phyloP scores from a whole-genome alignment of 2,329 filamentous ascomycete genomes.

The Diatrype stigma region DNA sequence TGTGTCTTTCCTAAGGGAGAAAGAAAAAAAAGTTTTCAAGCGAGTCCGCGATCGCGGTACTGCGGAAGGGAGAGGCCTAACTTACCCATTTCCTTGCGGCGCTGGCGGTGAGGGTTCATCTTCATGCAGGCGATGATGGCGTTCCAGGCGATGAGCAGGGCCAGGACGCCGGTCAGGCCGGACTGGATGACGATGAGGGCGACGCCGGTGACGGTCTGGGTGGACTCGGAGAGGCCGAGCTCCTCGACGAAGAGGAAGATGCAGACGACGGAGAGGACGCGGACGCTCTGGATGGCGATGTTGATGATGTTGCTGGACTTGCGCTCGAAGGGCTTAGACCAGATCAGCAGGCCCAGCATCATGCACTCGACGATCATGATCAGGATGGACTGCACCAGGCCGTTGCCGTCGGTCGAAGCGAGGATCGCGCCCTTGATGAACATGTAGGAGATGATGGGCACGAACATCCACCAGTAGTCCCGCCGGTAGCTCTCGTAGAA shows the following conservation, averaged over 20 bases:
- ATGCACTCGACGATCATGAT: constrained; percentile 78
- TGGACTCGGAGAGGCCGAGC: constrained; percentile 83
- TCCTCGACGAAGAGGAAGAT: constrained; percentile 93
- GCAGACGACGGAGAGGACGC: constrained; percentile 82
- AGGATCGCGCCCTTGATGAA: constrained; percentile 85
- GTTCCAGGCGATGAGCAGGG: constrained; percentile 85
- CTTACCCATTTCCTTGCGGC: constrained; percentile 86
- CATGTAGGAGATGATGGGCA: constrained; percentile 85
- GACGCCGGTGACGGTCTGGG: constrained; percentile 90
- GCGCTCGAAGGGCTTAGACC: constrained; percentile 81
- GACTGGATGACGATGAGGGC: constrained; percentile 90
- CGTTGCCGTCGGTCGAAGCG: constrained; percentile 80
- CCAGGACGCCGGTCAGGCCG: constrained; percentile 73
- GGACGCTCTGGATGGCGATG: constrained; percentile 83
- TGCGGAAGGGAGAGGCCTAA: constrained; percentile 8
- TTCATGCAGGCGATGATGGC: constrained; percentile 77
- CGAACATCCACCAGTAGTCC: constrained; percentile 95
- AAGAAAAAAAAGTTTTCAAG: constrained; percentile 6
- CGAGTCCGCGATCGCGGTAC: neutral
- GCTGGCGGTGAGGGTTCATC: constrained; percentile 85
- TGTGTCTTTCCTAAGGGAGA: too few relatives aligned
- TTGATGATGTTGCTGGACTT: constrained; percentile 91
- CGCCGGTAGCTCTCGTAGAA: constrained; percentile 97
- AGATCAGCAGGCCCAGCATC: constrained; percentile 75
- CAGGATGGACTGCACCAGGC: constrained; percentile 72